Evolutionary conservation across 2,329 filamentous ascomycete species (phyloP).

Genomic region (Nothomitra cinnamomea): DNA sequence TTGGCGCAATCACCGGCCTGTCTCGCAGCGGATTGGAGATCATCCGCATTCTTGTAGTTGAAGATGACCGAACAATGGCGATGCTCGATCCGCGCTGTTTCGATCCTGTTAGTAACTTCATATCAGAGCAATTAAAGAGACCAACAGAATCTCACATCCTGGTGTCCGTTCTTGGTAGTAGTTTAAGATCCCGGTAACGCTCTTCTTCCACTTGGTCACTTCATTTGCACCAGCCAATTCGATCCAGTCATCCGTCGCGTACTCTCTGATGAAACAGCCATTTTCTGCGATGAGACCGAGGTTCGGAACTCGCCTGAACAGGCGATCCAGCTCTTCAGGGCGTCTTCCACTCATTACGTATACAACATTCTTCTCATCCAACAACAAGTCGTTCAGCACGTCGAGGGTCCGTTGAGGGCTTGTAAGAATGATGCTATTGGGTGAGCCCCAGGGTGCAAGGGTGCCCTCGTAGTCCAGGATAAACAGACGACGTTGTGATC

Average conservation of each 20-base stretch:
- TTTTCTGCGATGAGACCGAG: conserved; percentile 89
- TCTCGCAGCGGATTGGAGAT: conserved; percentile 55
- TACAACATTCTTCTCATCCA: conserved; percentile 67
- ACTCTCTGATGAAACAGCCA: conserved; percentile 72
- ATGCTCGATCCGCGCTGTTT: conserved; percentile 52
- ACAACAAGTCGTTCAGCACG: conserved; percentile 62
- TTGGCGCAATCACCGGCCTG: conserved; percentile 81
- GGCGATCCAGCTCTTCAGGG: conserved; percentile 70
- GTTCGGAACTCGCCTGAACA: conserved; percentile 70
- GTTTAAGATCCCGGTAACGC: conserved; percentile 63
- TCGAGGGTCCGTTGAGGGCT: conserved; percentile 76
- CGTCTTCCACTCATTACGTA: conserved; percentile 88
- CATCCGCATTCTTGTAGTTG: conserved; percentile 71
- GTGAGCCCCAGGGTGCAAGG: conserved; percentile 70
- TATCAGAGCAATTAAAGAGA: too few species aligned
- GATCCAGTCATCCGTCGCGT: conserved; percentile 52
- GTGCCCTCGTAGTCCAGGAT: conserved; percentile 92
- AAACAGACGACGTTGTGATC: conserved; percentile 55
- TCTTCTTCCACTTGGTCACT: conserved; percentile 64
- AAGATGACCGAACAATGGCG: conserved; percentile 85
- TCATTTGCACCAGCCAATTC: conserved; percentile 57
- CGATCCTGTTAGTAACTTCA: neutral
- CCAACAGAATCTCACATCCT: conserved; percentile 34
- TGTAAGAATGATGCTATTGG: conserved; percentile 68
- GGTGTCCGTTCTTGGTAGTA: conserved; percentile 87